These are phyloP conservation scores for Inonotus obliquus DNA, from an alignment of 1,284 basidiomycete species.

Conservation along the genomic window DNA sequence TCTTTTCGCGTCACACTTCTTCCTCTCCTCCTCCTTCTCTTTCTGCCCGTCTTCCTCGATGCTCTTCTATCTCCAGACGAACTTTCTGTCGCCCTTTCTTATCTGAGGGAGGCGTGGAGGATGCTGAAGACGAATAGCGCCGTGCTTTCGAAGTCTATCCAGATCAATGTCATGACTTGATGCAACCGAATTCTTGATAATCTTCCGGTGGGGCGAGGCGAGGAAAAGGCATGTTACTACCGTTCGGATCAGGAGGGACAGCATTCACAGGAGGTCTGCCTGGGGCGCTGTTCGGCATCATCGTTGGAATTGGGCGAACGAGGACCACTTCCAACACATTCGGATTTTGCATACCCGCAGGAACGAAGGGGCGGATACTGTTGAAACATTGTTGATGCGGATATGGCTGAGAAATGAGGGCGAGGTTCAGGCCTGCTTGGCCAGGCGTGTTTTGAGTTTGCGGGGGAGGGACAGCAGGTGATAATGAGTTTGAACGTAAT, in stretches of 20 bases:
- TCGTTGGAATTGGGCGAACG: constrained; percentile 60
- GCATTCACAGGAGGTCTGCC: constrained; percentile 50
- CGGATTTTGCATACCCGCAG: constrained; percentile 36
- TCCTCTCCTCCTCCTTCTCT: constrained; percentile 22
- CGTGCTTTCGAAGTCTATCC: constrained; percentile 46
- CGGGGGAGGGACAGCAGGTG: constrained; percentile 25
- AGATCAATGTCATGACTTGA: constrained; percentile 55
- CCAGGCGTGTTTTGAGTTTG: constrained; percentile 28
- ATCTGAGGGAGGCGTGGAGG: constrained; percentile 32
- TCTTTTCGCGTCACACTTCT: constrained; percentile 27
- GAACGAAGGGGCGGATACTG: constrained; percentile 26
- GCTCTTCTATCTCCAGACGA: constrained; percentile 39
- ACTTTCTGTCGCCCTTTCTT: constrained; percentile 31
- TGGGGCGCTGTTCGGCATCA: constrained; percentile 46
- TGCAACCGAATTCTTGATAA: constrained; percentile 47
- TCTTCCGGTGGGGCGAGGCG: constrained; percentile 49
- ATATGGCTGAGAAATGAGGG: constrained; percentile 4
- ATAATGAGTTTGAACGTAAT: constrained; percentile 23
- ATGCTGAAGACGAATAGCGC: constrained; percentile 31
- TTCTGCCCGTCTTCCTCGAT: constrained; percentile 23
- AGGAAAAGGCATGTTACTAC: constrained; percentile 38
- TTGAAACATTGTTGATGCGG: constrained; percentile 9
- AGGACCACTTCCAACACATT: constrained; percentile 42
- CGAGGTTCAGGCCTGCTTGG: constrained; percentile 8
- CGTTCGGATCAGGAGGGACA: constrained; percentile 42